Base-by-base conservation (phyloP, 345 rosid genomes). In the Diplotaxis tenuifolia region DNA sequence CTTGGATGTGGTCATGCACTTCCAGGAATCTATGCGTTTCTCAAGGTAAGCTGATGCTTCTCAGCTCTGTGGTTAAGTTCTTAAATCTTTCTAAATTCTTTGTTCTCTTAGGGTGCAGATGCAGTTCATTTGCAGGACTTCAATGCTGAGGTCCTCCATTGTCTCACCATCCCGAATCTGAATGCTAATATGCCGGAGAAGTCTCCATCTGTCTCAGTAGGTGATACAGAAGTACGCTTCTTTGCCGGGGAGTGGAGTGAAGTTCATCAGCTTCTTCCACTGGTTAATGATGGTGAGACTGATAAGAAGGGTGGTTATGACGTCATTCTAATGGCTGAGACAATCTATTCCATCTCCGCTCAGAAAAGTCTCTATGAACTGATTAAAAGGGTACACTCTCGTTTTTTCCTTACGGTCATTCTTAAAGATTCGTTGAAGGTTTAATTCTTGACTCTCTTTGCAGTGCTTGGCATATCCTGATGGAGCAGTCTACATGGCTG, bases 1-100 rank as follows among this genome's bases (percentile, higher is more conserved):
- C 94, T 95, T 81, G 98, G 99, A 81, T 92, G 99, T 60, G 98
- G 97, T 69, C 97, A 88, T 80, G 94, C 91, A 22, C 94, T 95
- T 76, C 98, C 96, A 9, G 97, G 88, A 59, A 87, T 92, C 70
- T 87, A 80, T 78, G 87, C 96, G 5, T 88, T 83, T 86, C 87
- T 87, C 15, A 81, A 92, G 97, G 98, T 89, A 81, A 77, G 52
- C 25, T 64, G 12, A 6, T 75, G 7, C 45, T 62, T 68, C 40
- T 53, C 9, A 52, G 57, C 79, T 65, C n/a, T 61, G 15, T 68
- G 14, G 11, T 38, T 53, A 40, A 15, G 4, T 27, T 31, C 36
- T 18, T 72, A 42, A 54, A 64, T 57, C 70, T 67, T 68, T 2
- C 63, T 64, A 36, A 70, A 23, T 27, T 65, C 63, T 14, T 66